Conservation (phyloP, 2,329 filamentous ascomycete genomes). For the Teratosphaeria zuluensis region DNA sequence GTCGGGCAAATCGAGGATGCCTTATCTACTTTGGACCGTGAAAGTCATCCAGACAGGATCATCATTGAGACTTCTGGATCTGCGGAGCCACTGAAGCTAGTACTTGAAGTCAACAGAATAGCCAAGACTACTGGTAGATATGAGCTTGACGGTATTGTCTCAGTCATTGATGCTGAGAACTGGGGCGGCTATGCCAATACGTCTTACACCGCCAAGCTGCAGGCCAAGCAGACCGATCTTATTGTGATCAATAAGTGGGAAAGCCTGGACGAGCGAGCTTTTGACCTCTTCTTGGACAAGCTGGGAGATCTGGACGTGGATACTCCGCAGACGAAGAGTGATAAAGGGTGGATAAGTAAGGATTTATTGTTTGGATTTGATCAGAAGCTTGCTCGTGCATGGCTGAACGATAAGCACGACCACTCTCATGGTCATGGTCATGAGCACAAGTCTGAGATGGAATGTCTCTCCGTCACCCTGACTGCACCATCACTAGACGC, state of each 20-base stretch:
- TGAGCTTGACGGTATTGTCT: slow-evolving; percentile 75
- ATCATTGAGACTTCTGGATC: slow-evolving; percentile 88
- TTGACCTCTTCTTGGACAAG: slow-evolving; percentile 69
- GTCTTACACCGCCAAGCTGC: slow-evolving; percentile 76
- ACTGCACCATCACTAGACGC: slow-evolving; percentile 28
- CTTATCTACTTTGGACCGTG: slow-evolving; percentile 59
- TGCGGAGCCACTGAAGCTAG: slow-evolving; percentile 73
- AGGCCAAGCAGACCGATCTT: slow-evolving; percentile 82
- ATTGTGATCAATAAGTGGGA: slow-evolving; percentile 96
- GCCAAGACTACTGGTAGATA: slow-evolving; percentile 60
- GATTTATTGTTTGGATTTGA: slow-evolving; percentile 82
- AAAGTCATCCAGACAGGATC: slow-evolving; percentile 63
- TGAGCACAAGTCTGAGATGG: slow-evolving; percentile 72
- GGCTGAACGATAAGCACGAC: slow-evolving; percentile 29
- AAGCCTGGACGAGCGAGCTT: slow-evolving; percentile 57
- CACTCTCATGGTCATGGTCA: slow-evolving; percentile 32
- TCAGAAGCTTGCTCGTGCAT: slow-evolving; percentile 57
- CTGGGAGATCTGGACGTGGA: slow-evolving; percentile 74
- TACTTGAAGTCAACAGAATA: slow-evolving; percentile 79
- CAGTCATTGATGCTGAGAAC: slow-evolving; percentile 88
- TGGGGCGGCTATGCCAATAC: slow-evolving; percentile 90
- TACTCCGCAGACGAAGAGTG: slow-evolving; percentile 69
- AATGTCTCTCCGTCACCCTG: slow-evolving; percentile 77
- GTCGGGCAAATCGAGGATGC: slow-evolving; percentile 82
- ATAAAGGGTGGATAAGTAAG: slow-evolving; percentile 66